Evolutionary conservation across 768 basidiomycete genomes (phyloP).

Genomic region (Termitomyces bulborhizus): DNA sequence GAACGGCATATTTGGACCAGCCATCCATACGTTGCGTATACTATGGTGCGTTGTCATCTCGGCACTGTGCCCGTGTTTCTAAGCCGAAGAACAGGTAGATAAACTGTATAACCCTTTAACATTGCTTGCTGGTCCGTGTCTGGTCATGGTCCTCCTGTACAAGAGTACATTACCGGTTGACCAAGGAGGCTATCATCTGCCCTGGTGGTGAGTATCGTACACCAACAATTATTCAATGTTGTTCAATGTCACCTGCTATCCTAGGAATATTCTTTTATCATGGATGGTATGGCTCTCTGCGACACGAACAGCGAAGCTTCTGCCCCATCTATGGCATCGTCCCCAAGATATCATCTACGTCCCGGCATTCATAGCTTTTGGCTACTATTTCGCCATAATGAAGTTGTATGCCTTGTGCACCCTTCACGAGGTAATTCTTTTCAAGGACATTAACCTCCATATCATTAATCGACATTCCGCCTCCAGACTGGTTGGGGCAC

Average conservation of each 20-base stretch:
- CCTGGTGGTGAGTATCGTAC: conserved; percentile 60
- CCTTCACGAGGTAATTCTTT: conserved; percentile 63
- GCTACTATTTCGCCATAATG: conserved; percentile 94
- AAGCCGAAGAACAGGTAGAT: conserved; percentile 49
- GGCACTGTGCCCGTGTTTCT: neutral
- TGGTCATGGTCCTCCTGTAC: conserved; percentile 72
- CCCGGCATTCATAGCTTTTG: conserved; percentile 83
- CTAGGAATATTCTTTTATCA: conserved; percentile 62
- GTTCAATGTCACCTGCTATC: conserved; percentile 8
- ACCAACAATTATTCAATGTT: neutral
- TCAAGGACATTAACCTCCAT: neutral
- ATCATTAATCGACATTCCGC: neutral
- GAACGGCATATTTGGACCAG: conserved; percentile 83
- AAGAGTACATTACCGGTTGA: conserved; percentile 67
- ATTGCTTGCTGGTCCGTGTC: conserved; percentile 74
- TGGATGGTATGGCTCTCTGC: conserved; percentile 69
- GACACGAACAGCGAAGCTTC: conserved; percentile 72
- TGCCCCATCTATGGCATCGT: conserved; percentile 75
- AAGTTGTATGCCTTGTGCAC: conserved; percentile 89
- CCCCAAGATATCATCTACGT: conserved; percentile 77
- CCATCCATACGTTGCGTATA: conserved; percentile 90
- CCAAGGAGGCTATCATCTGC: conserved; percentile 73
- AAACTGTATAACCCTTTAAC: conserved; percentile 86
- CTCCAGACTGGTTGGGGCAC: conserved; percentile 88
- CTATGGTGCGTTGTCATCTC: conserved; percentile 70